Conservation (phyloP, 1,139 yeast genomes). For the Kodamaea ohmeri region DNA sequence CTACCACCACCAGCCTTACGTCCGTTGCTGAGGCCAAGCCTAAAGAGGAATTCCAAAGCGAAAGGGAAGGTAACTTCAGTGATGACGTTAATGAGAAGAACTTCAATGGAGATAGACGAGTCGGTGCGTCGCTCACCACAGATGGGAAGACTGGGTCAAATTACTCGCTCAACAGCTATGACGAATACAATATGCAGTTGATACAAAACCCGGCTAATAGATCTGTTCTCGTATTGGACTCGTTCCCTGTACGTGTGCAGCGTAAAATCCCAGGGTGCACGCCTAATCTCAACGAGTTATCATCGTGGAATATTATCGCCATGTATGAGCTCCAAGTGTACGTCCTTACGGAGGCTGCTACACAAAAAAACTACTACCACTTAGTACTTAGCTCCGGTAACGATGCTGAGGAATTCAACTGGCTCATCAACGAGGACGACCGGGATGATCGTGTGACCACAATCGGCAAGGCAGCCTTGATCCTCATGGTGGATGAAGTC, state of each 20-base stretch:
- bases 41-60: too few species aligned
- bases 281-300: constrained; percentile 31
- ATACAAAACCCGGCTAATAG: constrained; percentile 17
- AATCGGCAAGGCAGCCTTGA: constrained; percentile 47
- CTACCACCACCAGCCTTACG: constrained; percentile 36
- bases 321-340: constrained; percentile 37
- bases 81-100: too few species aligned
- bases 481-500: constrained; percentile 32
- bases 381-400: constrained; percentile 25
- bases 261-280: constrained; percentile 32
- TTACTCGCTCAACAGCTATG: constrained; percentile 16
- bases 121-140: too few species aligned
- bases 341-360: constrained; percentile 27
- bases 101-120: too few species aligned
- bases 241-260: constrained; percentile 40
- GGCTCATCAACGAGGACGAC: constrained; percentile 37
- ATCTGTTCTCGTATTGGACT: constrained; percentile 24
- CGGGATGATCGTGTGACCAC: constrained; percentile 32
- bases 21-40: constrained; percentile 18
- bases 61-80: too few species aligned
- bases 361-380: constrained; percentile 30
- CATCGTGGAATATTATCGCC: constrained; percentile 45
- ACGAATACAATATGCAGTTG: constrained; percentile 15
- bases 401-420: constrained; percentile 23
- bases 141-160: constrained; percentile 12